phyloP scores from a whole-genome alignment of 2,329 filamentous ascomycete genomes.

The Capronia americana region DNA sequence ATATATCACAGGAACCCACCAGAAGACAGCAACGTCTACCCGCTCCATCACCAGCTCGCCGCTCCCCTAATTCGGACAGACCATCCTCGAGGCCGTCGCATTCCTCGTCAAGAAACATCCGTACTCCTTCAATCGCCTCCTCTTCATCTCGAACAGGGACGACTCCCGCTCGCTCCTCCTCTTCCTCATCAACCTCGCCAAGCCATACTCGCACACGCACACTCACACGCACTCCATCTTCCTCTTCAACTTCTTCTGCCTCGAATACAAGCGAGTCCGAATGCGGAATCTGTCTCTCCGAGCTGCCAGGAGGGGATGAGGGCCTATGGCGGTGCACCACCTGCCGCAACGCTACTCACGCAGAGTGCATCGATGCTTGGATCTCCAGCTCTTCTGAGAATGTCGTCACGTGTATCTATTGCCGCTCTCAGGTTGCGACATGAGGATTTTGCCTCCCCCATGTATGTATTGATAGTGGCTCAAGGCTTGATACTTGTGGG shows the following conservation, averaged over 20 bases:
- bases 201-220: background rate
- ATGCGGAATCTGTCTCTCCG: conserved; percentile 4
- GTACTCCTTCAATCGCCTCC: background rate
- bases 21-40: too few relatives aligned
- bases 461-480: background rate
- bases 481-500: background rate
- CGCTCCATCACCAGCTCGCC: too few relatives aligned
- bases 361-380: conserved; percentile 23
- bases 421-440: background rate
- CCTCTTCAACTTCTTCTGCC: background rate
- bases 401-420: background rate
- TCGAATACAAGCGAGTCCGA: background rate
- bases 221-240: background rate
- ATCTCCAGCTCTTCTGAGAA: background rate
- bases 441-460: background rate
- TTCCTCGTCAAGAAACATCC: background rate
- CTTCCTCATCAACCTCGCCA: background rate
- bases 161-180: background rate
- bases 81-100: too few relatives aligned
- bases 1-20: too few relatives aligned
- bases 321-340: background rate
- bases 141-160: background rate
- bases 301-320: background rate
- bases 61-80: too few relatives aligned
- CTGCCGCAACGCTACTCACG: conserved; percentile 1